These are phyloP conservation scores for Lachnellula subtilissima DNA, from an alignment of 2,329 filamentous ascomycete genomes.

Conservation along the genomic window DNA sequence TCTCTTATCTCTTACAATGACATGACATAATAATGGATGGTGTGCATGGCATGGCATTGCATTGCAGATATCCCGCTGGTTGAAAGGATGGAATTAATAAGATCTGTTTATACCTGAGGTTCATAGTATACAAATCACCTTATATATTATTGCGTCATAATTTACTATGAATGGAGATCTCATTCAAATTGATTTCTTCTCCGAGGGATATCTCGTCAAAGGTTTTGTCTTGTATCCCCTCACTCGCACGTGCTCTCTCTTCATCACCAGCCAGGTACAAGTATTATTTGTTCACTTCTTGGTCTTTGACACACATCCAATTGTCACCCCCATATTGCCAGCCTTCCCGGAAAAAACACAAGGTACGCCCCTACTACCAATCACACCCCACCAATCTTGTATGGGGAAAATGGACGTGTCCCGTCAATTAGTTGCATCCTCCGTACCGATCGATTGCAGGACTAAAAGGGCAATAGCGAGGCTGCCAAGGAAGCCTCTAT, in stretches of 20 bases:
- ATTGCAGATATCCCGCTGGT: neutral
- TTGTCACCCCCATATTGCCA: constrained; percentile 2
- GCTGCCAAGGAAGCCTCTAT: constrained; percentile 12
- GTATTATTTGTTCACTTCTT: neutral
- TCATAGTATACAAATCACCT: neutral
- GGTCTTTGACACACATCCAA: constrained; percentile 17
- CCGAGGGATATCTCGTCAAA: too few species aligned
- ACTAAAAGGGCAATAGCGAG: constrained; percentile 3
- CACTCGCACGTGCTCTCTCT: neutral
- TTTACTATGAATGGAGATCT: too few species aligned
- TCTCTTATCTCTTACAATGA: constrained; percentile 12
- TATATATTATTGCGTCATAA: neutral
- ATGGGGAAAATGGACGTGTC: neutral
- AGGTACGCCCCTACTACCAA: neutral
- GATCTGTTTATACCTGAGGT: neutral
- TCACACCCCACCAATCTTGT: constrained; percentile 4
- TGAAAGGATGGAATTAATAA: neutral
- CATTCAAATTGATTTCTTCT: too few species aligned
- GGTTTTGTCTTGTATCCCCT: neutral
- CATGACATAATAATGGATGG: neutral
- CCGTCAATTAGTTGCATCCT: neutral
- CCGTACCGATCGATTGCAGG: constrained; percentile 7
- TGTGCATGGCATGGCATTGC: too few species aligned
- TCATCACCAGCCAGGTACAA: neutral
- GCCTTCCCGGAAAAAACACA: neutral